Evolutionary conservation across 345 rosid species (phyloP).

Genomic region (Eucalyptus melliodora): DNA sequence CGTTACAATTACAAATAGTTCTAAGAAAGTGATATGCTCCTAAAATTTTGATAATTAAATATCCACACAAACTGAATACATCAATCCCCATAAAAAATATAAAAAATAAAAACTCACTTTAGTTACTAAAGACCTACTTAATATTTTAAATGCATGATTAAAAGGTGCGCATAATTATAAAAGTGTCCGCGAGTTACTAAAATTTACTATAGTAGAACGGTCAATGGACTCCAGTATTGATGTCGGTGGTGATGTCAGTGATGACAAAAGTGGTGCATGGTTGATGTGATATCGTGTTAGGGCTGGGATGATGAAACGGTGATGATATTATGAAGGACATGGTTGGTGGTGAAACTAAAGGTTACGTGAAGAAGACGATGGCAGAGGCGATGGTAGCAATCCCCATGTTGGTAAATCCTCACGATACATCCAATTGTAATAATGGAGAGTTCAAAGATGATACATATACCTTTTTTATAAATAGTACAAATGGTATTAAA

Average conservation of each 20-base stretch:
- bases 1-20: neutral
- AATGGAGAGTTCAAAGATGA: neutral
- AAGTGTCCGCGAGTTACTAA: neutral
- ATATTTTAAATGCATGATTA: neutral
- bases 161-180: neutral
- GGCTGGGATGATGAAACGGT: neutral
- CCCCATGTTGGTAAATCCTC: neutral
- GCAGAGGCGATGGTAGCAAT: neutral
- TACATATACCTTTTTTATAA: fast-evolving
- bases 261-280: neutral
- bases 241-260: fast-evolving
- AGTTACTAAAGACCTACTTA: neutral
- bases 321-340: fast-evolving
- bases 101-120: neutral
- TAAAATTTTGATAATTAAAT: neutral
- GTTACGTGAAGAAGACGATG: no score
- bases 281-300: neutral
- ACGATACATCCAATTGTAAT: neutral
- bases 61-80: neutral
- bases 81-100: neutral
- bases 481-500: fast-evolving
- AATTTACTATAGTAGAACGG: neutral
- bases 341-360: neutral
- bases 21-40: neutral
- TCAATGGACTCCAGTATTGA: neutral